Base-by-base conservation (phyloP, 2,329 filamentous ascomycete genomes). In the Fusarium temperatum region DNA sequence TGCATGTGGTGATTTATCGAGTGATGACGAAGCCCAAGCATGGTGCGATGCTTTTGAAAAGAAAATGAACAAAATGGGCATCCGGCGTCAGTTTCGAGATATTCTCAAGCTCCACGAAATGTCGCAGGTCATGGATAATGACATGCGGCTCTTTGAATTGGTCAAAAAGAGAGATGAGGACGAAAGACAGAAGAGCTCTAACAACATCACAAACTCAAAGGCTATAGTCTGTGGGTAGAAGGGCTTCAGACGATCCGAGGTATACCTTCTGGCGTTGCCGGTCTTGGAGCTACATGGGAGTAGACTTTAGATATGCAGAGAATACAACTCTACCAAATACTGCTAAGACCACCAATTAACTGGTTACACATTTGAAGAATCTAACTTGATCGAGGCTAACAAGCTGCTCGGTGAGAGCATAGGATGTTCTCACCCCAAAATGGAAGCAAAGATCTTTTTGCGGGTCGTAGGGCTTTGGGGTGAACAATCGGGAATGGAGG, bases 401-500 rank as follows among this genome's bases (percentile, higher is more conserved):
- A 35, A 35, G 32, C 32, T 9, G 14, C 32, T 35, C 14, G 14
- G 8, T 8, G 17, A 9, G 7, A 35, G 1, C 1, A 8, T 9
- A 35, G 7, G 3, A 9, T 18, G 5, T 26, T 45, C 42, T 26
- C 5, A 17, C 3, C 12, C 10, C 12, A 4, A 20, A 20, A 26
- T 45, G 5, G 17, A 7, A 45, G 24, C 14, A 45, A 9, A 5
- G 8, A 45, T 17, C 11, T 6, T 26, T 12, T 4, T 8, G 5
- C 18, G 12, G n/a, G 7, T 13, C 24, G 26, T 0, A 44, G 2
- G 5, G 11, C 15, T 24, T 2, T 0, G 17, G 10, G 5, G n/a
- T 18, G 8, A 9, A 26, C 11, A 18, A 18, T 7, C 6, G 6
- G 11, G 6, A 13, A 3, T 13, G 8, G n/a, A 15, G 10, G n/a